A percentile compares a stretch with the other conserved stretches of the same genome.
phyloP scores from a whole-genome alignment of 2,329 filamentous ascomycete species.

The Trichoderma sp. region DNA sequence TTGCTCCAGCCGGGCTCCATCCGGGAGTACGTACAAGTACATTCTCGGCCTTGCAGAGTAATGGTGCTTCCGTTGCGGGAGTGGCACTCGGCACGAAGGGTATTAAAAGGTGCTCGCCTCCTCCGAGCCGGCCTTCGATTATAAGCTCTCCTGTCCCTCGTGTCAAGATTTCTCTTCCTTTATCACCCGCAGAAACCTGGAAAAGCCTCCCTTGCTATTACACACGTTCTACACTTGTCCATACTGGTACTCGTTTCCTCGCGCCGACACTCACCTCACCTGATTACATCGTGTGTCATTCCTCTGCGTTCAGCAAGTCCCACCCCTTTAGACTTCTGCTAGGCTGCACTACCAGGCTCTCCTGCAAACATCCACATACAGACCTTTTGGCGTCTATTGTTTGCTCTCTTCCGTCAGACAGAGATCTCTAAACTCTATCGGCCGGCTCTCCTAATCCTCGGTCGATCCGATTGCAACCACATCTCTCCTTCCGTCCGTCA shows the following conservation, averaged over 20 bases:
- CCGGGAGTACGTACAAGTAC: constrained; percentile 3
- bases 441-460: not conserved
- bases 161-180: not conserved
- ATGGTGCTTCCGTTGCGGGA: not conserved
- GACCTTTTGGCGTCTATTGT: not conserved
- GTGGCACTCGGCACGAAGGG: not conserved
- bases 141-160: not conserved
- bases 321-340: not conserved
- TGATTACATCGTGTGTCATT: not conserved
- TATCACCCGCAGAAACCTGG: not conserved
- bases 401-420: constrained; percentile 6
- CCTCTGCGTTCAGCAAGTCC: constrained; percentile 1
- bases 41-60: not conserved
- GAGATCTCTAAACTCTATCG: constrained; percentile 11
- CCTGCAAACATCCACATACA: constrained; percentile 2
- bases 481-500: not conserved
- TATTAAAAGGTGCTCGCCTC: constrained; percentile 25
- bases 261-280: not conserved
- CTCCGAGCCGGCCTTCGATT: constrained; percentile 11
- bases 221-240: not conserved
- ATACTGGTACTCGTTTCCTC: not conserved
- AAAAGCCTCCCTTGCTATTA: not conserved
- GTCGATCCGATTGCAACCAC: not conserved
- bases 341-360: constrained; percentile 8
- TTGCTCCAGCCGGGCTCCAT: constrained; percentile 16